Evolutionary conservation across 2,329 filamentous ascomycete species (phyloP).

Genomic region (Diplodia seriata): DNA sequence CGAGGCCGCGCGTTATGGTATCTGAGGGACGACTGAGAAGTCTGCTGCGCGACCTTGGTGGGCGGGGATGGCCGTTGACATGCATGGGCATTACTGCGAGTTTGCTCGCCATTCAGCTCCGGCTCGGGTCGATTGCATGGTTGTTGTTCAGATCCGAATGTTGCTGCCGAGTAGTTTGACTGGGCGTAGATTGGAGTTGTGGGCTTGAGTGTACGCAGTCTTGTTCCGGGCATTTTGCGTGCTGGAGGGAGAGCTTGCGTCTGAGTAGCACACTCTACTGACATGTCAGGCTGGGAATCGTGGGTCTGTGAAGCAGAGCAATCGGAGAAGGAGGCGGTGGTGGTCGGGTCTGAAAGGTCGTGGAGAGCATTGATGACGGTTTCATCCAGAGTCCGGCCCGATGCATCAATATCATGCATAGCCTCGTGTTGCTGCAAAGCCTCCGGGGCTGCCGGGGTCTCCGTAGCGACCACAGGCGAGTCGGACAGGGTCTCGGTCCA

Average conservation of each 20-base stretch:
- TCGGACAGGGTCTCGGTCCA: conserved; percentile 16
- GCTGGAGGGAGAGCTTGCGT: background rate
- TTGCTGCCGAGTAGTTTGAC: background rate
- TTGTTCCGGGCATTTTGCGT: background rate
- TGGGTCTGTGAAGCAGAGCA: background rate
- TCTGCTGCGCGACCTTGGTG: background rate
- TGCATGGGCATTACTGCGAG: background rate
- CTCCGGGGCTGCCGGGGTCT: background rate
- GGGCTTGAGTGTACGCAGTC: background rate
- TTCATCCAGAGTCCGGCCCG: background rate
- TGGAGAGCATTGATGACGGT: background rate
- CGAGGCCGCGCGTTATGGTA: background rate
- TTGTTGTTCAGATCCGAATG: conserved; percentile 3
- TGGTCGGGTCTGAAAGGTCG: background rate
- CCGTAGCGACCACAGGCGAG: background rate
- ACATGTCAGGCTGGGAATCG: background rate
- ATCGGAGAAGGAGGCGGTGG: background rate
- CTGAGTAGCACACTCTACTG: background rate
- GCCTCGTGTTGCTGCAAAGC: conserved; percentile 15
- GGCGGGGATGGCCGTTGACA: background rate
- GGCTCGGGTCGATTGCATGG: background rate
- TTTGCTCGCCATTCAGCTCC: background rate
- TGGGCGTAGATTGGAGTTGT: background rate
- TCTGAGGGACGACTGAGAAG: background rate
- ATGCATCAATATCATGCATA: background rate